Percentiles rank a stretch among this genome's conserved stretches.
Conservation (phyloP, 129 eudicot genomes). For the Heracleum sosnowskyi region DNA sequence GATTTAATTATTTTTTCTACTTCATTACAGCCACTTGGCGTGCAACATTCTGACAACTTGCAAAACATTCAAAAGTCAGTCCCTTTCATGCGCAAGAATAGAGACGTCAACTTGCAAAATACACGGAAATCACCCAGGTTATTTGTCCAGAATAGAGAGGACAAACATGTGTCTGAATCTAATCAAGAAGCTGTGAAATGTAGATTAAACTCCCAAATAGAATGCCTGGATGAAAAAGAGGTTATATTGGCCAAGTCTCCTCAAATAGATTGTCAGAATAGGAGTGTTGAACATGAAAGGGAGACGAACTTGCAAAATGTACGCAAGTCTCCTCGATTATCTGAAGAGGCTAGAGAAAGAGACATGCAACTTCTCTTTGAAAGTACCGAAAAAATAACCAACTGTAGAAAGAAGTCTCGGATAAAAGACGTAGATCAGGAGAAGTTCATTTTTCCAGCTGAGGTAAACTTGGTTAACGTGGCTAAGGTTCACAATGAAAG, state of each 20-base stretch:
- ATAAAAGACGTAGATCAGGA: neutral
- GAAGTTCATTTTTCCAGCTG: neutral
- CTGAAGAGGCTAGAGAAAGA: neutral
- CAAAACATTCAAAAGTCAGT: neutral
- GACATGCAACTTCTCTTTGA: slow-evolving; percentile 1
- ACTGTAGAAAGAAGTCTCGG: neutral
- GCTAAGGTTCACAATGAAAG: neutral
- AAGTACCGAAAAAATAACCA: neutral
- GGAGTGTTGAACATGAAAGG: slow-evolving; percentile 4
- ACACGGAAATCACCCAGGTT: neutral
- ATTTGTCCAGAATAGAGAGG: neutral
- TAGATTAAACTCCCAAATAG: neutral
- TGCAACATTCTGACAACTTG: neutral
- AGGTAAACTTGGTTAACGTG: neutral
- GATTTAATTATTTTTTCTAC: neutral
- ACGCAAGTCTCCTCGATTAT: neutral
- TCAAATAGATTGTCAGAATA: slow-evolving; percentile 15
- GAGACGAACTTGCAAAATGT: neutral
- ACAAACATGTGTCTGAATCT: slow-evolving; percentile 8
- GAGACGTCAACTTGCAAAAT: neutral
- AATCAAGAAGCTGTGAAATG: neutral
- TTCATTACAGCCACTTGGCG: neutral
- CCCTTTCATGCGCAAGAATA: neutral
- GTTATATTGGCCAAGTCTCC: neutral
- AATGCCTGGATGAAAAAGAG: neutral